Evolutionary conservation across 2,329 filamentous ascomycete genomes (phyloP), one percentile per base, ranked within the genome.

Genomic region (Triangularia verruculosa): DNA sequence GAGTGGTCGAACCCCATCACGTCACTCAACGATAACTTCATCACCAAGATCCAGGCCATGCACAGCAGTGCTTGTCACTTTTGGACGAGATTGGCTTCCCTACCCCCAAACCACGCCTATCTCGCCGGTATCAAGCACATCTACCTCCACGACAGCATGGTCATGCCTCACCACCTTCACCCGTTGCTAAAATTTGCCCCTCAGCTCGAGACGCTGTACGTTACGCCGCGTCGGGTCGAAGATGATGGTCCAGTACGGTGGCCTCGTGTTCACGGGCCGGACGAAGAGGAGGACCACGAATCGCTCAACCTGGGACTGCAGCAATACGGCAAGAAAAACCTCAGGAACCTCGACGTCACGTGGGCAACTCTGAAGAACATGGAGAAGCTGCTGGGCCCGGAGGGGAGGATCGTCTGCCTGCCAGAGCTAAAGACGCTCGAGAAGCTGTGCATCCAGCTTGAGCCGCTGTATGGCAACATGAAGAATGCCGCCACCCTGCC

Each of bases 191-290:
- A 32, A 11, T 68, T 70, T 62, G 70, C 70, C 8, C 70, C 70
- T 3, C 27, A 63, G 11, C 68, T 72, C 47, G 61, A 69, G 61
- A 71, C 70, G 3, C 67, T 73, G 15, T 72, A 73, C 70, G 68
- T 72, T 66, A 56, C 63, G 2, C 65, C 70, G 12, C 68, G 68
- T 20, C 39, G 39, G 39, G 20, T 47, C 39, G 39, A 47, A 20
- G 39, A 47, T 7, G n/a, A 47, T 7, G 39, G 39, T 2, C 39
- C 39, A 12, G 39, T 47, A 8, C 17, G n/a, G 39, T 47, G 39
- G 39, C 39, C 39, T 9, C 20, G 22, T 6, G 20, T 15, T 13
- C 22, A 25, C 12, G 20, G 22, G 22, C 61, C 57, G 11, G 66
- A 67, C 32, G 61, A 61, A 25, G 56, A 62, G 43, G 39, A 27